Percentiles rank a stretch among this genome's conserved stretches.
Conservation (phyloP, 2,329 filamentous ascomycete species). For the Cryphonectria radicalis region DNA sequence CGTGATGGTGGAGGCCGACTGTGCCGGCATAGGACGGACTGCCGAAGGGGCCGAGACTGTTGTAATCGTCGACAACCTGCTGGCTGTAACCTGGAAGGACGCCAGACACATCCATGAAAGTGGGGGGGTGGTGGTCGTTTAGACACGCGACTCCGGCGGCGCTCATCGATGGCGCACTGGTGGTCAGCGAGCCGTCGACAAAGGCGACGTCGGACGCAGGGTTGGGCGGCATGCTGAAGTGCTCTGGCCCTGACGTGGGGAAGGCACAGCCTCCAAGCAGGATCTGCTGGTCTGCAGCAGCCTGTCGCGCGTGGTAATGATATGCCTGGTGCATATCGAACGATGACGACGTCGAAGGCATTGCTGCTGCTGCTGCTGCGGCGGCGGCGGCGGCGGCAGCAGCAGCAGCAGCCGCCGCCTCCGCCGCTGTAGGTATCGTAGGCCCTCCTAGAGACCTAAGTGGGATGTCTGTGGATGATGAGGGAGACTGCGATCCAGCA, state of each 20-base stretch:
- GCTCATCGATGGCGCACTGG: constrained; percentile 1
- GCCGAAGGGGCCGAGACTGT: constrained; percentile 17
- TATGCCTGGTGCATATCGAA: constrained; percentile 7
- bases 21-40: neutral
- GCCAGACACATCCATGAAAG: constrained; percentile 12
- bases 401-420: too few species aligned
- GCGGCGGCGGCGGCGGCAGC: too few species aligned
- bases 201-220: neutral
- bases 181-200: constrained; percentile 10
- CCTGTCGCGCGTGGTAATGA: constrained; percentile 1
- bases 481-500: constrained; percentile 6
- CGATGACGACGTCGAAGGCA: neutral
- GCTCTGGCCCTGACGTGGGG: neutral
- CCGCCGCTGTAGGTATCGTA: constrained; percentile 5
- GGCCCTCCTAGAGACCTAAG: constrained; percentile 20
- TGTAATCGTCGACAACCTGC: constrained; percentile 9
- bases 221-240: constrained; percentile 8
- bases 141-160: neutral
- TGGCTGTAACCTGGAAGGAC: constrained; percentile 11
- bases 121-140: neutral
- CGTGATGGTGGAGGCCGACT: constrained; percentile 1
- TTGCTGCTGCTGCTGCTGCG: neutral
- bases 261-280: constrained; percentile 16
- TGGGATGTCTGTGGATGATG: constrained; percentile 12
- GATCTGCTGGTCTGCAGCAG: constrained; percentile 15